Conservation (phyloP, 2,329 filamentous ascomycete genomes). For the Albophoma yamanashiensis region DNA sequence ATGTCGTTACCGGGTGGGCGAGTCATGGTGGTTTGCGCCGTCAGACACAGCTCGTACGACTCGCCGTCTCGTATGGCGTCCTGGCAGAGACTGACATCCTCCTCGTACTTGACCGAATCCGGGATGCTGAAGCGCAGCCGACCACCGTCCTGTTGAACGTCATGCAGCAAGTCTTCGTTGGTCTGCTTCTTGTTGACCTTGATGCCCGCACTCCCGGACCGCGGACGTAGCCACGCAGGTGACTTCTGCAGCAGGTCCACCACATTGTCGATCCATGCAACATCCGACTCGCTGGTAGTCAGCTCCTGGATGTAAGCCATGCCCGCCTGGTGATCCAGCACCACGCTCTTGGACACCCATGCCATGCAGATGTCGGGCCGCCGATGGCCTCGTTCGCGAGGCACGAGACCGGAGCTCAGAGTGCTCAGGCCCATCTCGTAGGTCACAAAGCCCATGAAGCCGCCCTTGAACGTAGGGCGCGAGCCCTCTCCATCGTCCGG, state of each 20-base stretch:
- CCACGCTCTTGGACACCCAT: slow-evolving; percentile 67
- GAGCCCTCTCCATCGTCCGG: slow-evolving; percentile 4
- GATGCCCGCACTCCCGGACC: background rate
- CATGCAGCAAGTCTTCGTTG: slow-evolving; percentile 10
- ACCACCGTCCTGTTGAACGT: slow-evolving; percentile 4
- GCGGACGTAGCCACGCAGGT: slow-evolving; percentile 17
- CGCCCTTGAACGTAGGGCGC: slow-evolving; percentile 59
- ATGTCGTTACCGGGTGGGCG: slow-evolving; percentile 31
- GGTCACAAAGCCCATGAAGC: slow-evolving; percentile 73
- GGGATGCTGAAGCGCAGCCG: slow-evolving; percentile 26
- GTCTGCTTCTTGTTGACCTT: slow-evolving; percentile 4
- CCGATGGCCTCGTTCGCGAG: slow-evolving; percentile 19
- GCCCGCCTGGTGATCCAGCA: slow-evolving; percentile 60
- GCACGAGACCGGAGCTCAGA: slow-evolving; percentile 17
- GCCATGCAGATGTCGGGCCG: slow-evolving; percentile 64
- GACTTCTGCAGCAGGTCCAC: slow-evolving; percentile 21
- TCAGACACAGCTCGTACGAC: slow-evolving; percentile 80
- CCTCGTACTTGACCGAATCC: slow-evolving; percentile 44
- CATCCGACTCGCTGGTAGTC: slow-evolving; percentile 12
- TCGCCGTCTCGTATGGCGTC: slow-evolving; percentile 63
- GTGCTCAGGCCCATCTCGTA: slow-evolving; percentile 66
- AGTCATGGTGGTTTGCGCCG: slow-evolving; percentile 58
- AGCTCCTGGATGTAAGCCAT: slow-evolving; percentile 51
- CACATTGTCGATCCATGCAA: slow-evolving; percentile 19
- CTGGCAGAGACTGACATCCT: slow-evolving; percentile 59